Percentiles rank a stretch among this genome's conserved stretches.
Conservation (phyloP, 305 asterid genomes). For the Ajuga reptans region DNA sequence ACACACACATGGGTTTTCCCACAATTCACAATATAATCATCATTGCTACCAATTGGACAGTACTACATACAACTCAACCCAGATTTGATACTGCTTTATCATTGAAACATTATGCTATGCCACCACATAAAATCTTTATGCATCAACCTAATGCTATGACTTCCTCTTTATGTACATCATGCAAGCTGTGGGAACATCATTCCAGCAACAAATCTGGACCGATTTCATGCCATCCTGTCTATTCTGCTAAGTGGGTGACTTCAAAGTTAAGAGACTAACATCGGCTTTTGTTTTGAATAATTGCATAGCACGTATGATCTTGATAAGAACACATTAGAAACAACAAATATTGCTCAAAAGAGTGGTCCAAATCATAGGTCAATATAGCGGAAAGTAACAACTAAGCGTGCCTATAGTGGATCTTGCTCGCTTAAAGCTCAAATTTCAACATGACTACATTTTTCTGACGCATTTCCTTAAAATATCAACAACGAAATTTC, state of each 20-base stretch:
- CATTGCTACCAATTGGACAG: constrained; percentile 33
- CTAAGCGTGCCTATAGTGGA: neutral
- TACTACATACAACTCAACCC: constrained; percentile 25
- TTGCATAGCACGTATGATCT: neutral
- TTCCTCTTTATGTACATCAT: neutral
- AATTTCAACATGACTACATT: neutral
- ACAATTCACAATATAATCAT: constrained; percentile 30
- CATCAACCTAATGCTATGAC: neutral
- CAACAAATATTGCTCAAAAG: neutral
- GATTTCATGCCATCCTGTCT: neutral
- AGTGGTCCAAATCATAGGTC: neutral
- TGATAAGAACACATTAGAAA: neutral
- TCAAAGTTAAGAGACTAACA: neutral
- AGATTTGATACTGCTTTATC: constrained; percentile 28
- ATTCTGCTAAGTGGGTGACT: neutral
- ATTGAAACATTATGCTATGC: constrained; percentile 23
- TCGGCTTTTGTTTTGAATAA: neutral
- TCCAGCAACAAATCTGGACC: neutral
- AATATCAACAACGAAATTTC: constrained; percentile 1
- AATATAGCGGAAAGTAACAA: neutral
- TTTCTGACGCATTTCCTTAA: neutral
- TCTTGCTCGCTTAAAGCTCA: neutral
- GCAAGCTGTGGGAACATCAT: neutral
- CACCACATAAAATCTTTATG: constrained; percentile 6
- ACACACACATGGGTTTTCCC: constrained; percentile 51